Evolutionary conservation across 2,329 filamentous ascomycete genomes (phyloP).

Genomic region (Beauveria rudraprayagi): DNA sequence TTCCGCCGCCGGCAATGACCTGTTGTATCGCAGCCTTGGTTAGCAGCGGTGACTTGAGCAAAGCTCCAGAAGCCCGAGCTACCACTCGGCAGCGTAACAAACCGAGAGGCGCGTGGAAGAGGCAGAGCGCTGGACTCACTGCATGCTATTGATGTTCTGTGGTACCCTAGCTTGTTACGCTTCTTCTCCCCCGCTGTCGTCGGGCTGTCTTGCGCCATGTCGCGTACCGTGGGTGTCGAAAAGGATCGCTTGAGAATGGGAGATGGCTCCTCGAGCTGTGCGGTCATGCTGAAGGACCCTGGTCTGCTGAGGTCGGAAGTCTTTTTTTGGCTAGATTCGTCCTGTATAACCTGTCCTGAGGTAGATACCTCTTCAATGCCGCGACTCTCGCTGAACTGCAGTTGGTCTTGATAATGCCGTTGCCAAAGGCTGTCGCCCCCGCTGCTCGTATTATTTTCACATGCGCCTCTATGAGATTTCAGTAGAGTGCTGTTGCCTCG

Average conservation of each 20-base stretch:
- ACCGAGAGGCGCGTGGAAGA: neutral
- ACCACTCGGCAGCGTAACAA: neutral
- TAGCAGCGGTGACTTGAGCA: neutral
- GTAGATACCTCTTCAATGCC: neutral
- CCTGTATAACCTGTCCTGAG: neutral
- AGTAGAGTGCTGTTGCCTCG: neutral
- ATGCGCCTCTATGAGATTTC: neutral
- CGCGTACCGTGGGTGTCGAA: conserved; percentile 5
- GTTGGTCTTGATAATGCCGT: neutral
- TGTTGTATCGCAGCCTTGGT: conserved; percentile 25
- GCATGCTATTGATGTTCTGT: conserved; percentile 83
- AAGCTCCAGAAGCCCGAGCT: neutral
- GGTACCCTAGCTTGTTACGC: conserved; percentile 84
- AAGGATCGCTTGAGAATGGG: conserved; percentile 4
- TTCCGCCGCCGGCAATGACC: conserved; percentile 82
- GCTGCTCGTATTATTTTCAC: neutral
- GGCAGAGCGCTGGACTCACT: conserved; percentile 49
- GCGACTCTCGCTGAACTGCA: neutral
- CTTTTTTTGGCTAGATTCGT: neutral
- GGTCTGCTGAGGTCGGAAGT: neutral
- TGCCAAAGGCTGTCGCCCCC: neutral
- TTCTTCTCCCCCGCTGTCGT: conserved; percentile 35
- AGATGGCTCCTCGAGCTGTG: neutral
- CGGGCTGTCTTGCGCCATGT: conserved; percentile 13
- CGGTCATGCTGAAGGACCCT: neutral